phyloP scores from a whole-genome alignment of 768 basidiomycete genomes.

The Leccinum broughii region DNA sequence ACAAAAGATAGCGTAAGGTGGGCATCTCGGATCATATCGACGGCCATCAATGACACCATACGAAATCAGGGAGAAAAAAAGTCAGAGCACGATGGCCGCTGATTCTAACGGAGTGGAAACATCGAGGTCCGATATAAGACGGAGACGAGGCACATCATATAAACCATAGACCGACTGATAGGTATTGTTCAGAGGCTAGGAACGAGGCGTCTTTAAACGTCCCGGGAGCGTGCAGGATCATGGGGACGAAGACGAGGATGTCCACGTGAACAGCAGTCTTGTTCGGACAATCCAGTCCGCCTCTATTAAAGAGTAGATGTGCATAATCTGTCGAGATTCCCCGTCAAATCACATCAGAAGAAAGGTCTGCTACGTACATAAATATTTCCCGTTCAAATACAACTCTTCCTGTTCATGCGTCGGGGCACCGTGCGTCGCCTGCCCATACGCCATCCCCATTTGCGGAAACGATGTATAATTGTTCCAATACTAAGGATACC shows the following conservation, averaged over 20 bases:
- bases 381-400: constrained; percentile 28
- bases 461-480: constrained; percentile 55
- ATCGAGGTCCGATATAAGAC: neutral
- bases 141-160: neutral
- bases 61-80: neutral
- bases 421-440: constrained; percentile 3
- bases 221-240: neutral
- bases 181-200: neutral
- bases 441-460: constrained; percentile 43
- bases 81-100: neutral
- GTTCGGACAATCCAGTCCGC: neutral
- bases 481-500: constrained; percentile 56
- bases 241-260: neutral
- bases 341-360: constrained; percentile 1
- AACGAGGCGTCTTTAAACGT: neutral
- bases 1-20: constrained; percentile 6
- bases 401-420: constrained; percentile 24
- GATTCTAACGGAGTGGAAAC: neutral
- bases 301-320: neutral
- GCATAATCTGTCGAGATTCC: constrained; percentile 13
- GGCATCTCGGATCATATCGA: neutral
- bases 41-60: neutral
- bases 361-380: constrained; percentile 25
- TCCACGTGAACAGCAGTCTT: neutral
- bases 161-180: neutral